Percentiles rank a stretch among this genome's conserved stretches.
Evolutionary conservation across 371 early-diverging fungal species (phyloP).

Genomic region (Mucor irregularis): DNA sequence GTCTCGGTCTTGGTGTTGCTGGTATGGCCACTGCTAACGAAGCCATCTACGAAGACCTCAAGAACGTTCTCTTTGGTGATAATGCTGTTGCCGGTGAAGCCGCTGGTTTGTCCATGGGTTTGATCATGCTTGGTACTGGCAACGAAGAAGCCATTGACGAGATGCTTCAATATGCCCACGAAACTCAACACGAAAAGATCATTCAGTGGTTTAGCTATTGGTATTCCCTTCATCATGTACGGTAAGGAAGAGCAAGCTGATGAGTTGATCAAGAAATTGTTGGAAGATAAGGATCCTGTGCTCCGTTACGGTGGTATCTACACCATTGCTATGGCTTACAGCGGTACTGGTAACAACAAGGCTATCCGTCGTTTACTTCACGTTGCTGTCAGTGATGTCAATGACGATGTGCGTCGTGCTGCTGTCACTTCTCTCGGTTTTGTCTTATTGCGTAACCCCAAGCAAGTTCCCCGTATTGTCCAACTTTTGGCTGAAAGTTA

Average conservation of each 20-base stretch:
- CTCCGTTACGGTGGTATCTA: constrained; percentile 96
- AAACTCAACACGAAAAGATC: constrained; percentile 98
- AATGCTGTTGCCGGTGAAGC: constrained; percentile 98
- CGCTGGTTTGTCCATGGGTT: constrained; percentile 96
- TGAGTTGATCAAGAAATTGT: constrained; percentile 75
- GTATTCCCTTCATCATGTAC: constrained; percentile 94
- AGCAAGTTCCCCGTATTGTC: constrained; percentile 95
- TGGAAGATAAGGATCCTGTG: constrained; percentile 92
- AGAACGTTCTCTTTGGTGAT: constrained; percentile 87
- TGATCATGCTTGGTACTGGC: constrained; percentile 96
- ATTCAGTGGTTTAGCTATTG: constrained; percentile 94
- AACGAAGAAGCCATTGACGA: constrained; percentile 83
- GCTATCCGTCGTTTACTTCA: constrained; percentile 94
- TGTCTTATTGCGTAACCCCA: constrained; percentile 85
- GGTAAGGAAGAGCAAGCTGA: constrained; percentile 95
- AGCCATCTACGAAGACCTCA: constrained; percentile 84
- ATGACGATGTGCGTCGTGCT: constrained; percentile 98
- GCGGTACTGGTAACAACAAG: constrained; percentile 96
- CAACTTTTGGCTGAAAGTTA: constrained; percentile 97
- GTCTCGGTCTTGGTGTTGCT: constrained; percentile 96
- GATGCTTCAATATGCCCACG: constrained; percentile 94
- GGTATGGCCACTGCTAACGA: constrained; percentile 94
- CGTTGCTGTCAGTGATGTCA: constrained; percentile 96
- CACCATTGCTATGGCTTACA: constrained; percentile 96
- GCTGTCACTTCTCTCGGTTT: constrained; percentile 98